Evolutionary conservation across 1,284 basidiomycete genomes (phyloP).

Genomic region (Gomphus sp.): DNA sequence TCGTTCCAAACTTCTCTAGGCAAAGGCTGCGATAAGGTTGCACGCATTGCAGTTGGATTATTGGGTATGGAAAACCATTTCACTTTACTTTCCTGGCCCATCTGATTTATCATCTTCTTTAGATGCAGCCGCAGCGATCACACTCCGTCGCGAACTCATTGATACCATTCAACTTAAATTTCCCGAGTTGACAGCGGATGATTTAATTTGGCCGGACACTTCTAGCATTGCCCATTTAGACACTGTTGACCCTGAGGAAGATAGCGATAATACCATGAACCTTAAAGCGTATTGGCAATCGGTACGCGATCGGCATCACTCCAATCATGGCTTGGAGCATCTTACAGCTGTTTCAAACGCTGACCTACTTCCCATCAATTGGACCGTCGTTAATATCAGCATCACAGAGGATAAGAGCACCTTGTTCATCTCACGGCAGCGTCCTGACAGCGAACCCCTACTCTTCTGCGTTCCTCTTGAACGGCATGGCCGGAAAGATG

Average conservation of each 20-base stretch:
- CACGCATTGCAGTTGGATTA: conserved; percentile 49
- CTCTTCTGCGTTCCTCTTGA: conserved; percentile 84
- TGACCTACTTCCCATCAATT: conserved; percentile 58
- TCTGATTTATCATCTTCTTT: background rate
- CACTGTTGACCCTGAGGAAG: conserved; percentile 25
- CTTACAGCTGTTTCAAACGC: conserved; percentile 29
- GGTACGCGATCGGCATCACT: conserved; percentile 44
- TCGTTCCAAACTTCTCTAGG: conserved; percentile 77
- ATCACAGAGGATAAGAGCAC: conserved; percentile 77
- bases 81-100: conserved; percentile 3
- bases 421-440: conserved; percentile 78
- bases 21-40: conserved; percentile 36
- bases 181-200: conserved; percentile 35
- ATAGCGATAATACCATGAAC: conserved; percentile 18
- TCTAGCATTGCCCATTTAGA: background rate
- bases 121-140: conserved; percentile 68
- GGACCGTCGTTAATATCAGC: conserved; percentile 82
- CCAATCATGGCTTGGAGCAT: conserved; percentile 26
- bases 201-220: conserved; percentile 60
- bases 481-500: conserved; percentile 69
- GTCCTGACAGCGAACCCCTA: conserved; percentile 53
- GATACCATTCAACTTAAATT: conserved; percentile 65
- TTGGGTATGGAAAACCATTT: conserved; percentile 42
- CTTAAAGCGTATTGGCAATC: conserved; percentile 53
- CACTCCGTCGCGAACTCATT: conserved; percentile 71